phyloP scores from a whole-genome alignment of 179 eudicot genomes.

The Dionaea muscipula region DNA sequence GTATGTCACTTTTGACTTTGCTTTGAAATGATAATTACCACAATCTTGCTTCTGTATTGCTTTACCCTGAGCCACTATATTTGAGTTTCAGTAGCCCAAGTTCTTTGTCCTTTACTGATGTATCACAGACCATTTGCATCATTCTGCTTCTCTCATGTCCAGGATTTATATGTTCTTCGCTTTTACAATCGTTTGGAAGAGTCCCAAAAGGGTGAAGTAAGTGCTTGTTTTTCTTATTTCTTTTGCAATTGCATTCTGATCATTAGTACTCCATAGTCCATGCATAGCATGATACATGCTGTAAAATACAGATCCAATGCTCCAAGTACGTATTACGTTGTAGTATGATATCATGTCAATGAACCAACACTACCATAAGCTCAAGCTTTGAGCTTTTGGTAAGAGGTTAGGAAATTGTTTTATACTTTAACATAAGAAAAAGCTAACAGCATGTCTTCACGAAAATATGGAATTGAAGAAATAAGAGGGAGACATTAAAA shows the following conservation, averaged over 20 bases:
- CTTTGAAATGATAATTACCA: background rate
- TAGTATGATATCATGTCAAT: too few relatives aligned
- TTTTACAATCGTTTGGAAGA: slow-evolving; percentile 89
- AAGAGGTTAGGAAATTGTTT: too few relatives aligned
- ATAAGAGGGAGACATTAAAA: too few relatives aligned
- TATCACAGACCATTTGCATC: background rate
- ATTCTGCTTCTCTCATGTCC: slow-evolving; percentile 1
- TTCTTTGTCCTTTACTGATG: background rate
- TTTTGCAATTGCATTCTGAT: background rate
- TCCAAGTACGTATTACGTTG: too few relatives aligned
- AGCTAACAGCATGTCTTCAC: too few relatives aligned
- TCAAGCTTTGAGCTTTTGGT: too few relatives aligned
- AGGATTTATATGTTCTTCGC: slow-evolving; percentile 63
- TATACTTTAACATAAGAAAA: too few relatives aligned
- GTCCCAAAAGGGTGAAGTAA: slow-evolving; percentile 80
- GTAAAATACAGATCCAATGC: background rate
- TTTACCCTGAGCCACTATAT: background rate
- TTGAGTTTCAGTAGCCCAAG: background rate
- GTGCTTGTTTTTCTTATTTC: slow-evolving; percentile 12
- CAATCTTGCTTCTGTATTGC: background rate
- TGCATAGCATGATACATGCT: background rate
- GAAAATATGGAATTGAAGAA: too few relatives aligned
- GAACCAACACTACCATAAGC: too few relatives aligned
- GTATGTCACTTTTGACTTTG: slow-evolving; percentile 27
- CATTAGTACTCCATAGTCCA: background rate